Base-by-base conservation (phyloP, 2,329 filamentous ascomycete genomes). In the Colletotrichum euphorbiae region DNA sequence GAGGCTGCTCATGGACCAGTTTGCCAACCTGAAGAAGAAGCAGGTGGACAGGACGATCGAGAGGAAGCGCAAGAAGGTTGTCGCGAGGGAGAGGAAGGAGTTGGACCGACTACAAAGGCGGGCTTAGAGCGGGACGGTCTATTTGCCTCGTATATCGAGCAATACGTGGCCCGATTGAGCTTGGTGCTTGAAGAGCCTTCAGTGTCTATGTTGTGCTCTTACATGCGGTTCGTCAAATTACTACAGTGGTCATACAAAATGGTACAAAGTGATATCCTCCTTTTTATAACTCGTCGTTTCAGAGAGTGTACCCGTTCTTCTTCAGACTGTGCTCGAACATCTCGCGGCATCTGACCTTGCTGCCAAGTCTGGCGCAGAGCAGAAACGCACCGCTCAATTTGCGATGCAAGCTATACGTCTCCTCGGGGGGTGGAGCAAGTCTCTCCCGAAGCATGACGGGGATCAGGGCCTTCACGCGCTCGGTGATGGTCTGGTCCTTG, bases 331-430 rank as follows among this genome's bases (percentile, higher is more conserved):
- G 80, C 65, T 85, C 84, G 77, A 99, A 99, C 81, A 99, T 80
- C 67, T 92, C 89, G 71, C 91, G 88, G 74, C 95, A 98, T 65
- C 84, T 84, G 3, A 99, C 94, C 71, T 89, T 86, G 77, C 93
- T 97, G 3, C 93, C 94, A 68, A 99, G 78, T 72, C 90, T 87
- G 0, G 96, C 94, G 78, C 96, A 99, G 17, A 99, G 84, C 75
- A 99, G 80, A 77, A 99, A 99, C 0, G 96, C 97, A 0, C 96
- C 96, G 77, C 94, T 97, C 62, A 99, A 82, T 82, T 99, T 99
- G 69, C 96, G 88, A 80, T 99, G 96, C 74, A 99, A 80, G 77
- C 91, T 95, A 77, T 99, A 99, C 59, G 96, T 99, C 84, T 99
- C 96, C 81, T 99, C 97, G 0, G 96, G 96, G 24, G 97, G 96